Evolutionary conservation across 768 basidiomycete species (phyloP).

Genomic region (Asterophora parasitica): DNA sequence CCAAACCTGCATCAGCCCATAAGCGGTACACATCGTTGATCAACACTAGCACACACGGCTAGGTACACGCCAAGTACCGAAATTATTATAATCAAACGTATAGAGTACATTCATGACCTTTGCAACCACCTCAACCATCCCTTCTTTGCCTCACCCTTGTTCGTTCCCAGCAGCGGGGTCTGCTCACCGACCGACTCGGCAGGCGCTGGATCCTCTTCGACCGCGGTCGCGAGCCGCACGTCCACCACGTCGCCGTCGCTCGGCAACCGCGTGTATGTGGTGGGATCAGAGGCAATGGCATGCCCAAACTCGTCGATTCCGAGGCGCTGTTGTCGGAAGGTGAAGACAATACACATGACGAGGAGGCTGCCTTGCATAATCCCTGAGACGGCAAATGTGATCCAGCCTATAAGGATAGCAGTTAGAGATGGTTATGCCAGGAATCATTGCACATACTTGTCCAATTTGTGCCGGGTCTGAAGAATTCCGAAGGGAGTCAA

Average conservation of each 20-base stretch:
- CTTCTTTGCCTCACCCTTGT: not conserved
- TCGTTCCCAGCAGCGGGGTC: conserved; percentile 17
- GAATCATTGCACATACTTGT: conserved; percentile 47
- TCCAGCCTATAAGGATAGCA: conserved; percentile 52
- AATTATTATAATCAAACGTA: too few species aligned
- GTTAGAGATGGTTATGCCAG: not conserved
- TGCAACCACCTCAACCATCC: conserved; percentile 7
- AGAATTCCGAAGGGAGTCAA: not conserved
- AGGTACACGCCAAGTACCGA: too few species aligned
- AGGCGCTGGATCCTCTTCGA: conserved; percentile 21
- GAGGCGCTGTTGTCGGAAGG: conserved; percentile 65
- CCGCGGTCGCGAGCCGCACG: conserved; percentile 20
- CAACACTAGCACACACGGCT: too few species aligned
- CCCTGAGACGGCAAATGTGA: conserved; percentile 76
- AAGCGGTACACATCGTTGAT: not conserved
- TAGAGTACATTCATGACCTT: not conserved
- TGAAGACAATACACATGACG: conserved; percentile 84
- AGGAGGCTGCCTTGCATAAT: conserved; percentile 80
- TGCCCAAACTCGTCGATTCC: conserved; percentile 89
- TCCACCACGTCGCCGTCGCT: conserved; percentile 10
- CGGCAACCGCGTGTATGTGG: not conserved
- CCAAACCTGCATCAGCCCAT: conserved; percentile 4
- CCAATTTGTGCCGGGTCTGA: conserved; percentile 78
- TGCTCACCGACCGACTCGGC: conserved; percentile 14
- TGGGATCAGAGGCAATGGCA: conserved; percentile 21